phyloP scores from a whole-genome alignment of 1,139 yeast genomes.

The Yamadazyma dendronema region DNA sequence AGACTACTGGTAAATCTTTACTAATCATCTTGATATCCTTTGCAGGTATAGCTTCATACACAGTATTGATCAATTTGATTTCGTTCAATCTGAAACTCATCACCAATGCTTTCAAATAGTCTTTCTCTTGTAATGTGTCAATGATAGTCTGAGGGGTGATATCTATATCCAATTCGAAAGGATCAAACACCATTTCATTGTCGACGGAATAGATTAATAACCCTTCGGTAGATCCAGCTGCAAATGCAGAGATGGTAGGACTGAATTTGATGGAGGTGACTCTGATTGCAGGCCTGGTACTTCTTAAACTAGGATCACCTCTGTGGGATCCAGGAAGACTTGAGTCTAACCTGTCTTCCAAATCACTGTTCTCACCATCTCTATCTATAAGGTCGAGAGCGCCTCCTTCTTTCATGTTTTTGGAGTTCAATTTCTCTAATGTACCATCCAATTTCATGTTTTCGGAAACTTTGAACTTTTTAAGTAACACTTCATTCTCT shows the following conservation, averaged over 20 bases:
- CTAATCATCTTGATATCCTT: conserved; percentile 67
- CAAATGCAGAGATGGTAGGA: conserved; percentile 89
- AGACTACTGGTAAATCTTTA: conserved; percentile 70
- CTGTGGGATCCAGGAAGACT: conserved; percentile 85
- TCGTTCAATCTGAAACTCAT: conserved; percentile 96
- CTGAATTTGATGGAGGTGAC: conserved; percentile 78
- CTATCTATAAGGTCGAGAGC: conserved; percentile 78
- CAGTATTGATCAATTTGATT: conserved; percentile 63
- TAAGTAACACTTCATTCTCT: conserved; percentile 79
- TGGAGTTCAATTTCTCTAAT: conserved; percentile 70
- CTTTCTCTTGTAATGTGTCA: conserved; percentile 62
- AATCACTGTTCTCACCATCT: conserved; percentile 82
- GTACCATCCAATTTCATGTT: conserved; percentile 95
- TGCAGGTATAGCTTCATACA: conserved; percentile 76
- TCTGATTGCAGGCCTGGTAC: conserved; percentile 74
- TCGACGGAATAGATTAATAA: conserved; percentile 79
- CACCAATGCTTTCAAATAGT: conserved; percentile 76
- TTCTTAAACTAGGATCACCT: conserved; percentile 84
- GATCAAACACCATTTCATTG: conserved; percentile 77
- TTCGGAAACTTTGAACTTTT: conserved; percentile 77
- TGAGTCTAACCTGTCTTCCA: conserved; percentile 76
- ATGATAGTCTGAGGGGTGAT: conserved; percentile 79
- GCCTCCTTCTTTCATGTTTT: conserved; percentile 85
- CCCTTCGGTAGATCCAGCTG: conserved; percentile 97
- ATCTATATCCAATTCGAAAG: conserved; percentile 91